Evolutionary conservation across 345 rosid species (phyloP).

Genomic region (Salix viminalis): DNA sequence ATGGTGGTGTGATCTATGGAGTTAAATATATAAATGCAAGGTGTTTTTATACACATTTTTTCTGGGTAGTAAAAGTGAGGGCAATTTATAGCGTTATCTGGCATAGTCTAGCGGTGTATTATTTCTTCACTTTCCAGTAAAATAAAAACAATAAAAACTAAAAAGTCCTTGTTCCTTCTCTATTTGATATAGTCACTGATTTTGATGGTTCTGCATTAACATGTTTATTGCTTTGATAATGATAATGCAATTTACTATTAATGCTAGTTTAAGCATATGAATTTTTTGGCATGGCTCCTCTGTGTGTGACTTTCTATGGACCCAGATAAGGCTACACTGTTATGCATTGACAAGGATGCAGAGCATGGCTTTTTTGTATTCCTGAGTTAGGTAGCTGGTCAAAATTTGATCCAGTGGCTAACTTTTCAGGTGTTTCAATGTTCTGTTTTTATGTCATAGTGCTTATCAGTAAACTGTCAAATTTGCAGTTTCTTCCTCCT

Average conservation of each 20-base stretch:
- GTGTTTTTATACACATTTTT: background rate
- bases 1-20: background rate
- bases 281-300: background rate
- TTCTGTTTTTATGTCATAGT: background rate
- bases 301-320: background rate
- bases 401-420: background rate
- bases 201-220: background rate
- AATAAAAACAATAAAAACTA: too few species aligned
- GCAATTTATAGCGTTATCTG: background rate
- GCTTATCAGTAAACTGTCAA: background rate
- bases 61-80: background rate
- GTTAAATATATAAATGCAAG: background rate
- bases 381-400: background rate
- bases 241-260: background rate
- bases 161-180: background rate
- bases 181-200: background rate
- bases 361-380: background rate
- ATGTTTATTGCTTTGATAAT: background rate
- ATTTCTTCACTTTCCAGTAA: background rate
- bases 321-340: background rate
- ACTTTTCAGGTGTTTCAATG: background rate
- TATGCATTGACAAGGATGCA: background rate
- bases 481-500: conserved; percentile 65
- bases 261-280: background rate
- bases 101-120: background rate